A percentile compares a stretch with the other conserved stretches of the same genome.
Evolutionary conservation across 257 asterid species (phyloP).

Genomic region (Solanum sejunctum): DNA sequence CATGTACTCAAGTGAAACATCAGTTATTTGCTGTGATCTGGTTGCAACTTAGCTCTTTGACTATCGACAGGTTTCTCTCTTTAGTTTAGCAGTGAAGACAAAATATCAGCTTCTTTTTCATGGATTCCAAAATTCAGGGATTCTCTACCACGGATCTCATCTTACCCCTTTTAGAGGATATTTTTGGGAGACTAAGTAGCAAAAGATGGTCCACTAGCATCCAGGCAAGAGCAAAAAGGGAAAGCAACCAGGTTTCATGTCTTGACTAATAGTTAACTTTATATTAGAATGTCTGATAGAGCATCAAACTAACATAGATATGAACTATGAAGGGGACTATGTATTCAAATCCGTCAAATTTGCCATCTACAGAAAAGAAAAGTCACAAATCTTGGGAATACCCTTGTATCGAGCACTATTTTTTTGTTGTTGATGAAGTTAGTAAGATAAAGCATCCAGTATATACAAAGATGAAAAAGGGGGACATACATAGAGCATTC

Average conservation of each 20-base stretch:
- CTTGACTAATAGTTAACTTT: background rate
- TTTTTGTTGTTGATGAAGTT: background rate
- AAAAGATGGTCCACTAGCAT: background rate
- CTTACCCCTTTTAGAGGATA: background rate
- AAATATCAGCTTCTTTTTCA: background rate
- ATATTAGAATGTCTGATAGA: background rate
- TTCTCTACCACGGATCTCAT: background rate
- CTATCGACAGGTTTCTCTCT: background rate
- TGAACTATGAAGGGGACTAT: background rate
- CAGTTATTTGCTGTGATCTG: background rate
- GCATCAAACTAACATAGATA: background rate
- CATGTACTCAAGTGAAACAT: background rate
- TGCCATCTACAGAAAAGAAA: background rate
- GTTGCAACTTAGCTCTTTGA: background rate
- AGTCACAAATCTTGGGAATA: background rate
- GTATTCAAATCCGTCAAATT: background rate
- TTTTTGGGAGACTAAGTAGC: background rate
- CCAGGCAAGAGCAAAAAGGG: background rate
- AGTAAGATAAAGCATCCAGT: background rate
- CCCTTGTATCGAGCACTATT: constrained; percentile 12
- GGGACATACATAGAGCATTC: constrained; percentile 9
- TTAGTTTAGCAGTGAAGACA: background rate
- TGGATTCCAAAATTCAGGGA: background rate
- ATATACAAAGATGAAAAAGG: background rate
- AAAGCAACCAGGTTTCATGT: background rate